Evolutionary conservation across 2,329 filamentous ascomycete genomes (phyloP).

Genomic region (Talaromyces amestolkiae): DNA sequence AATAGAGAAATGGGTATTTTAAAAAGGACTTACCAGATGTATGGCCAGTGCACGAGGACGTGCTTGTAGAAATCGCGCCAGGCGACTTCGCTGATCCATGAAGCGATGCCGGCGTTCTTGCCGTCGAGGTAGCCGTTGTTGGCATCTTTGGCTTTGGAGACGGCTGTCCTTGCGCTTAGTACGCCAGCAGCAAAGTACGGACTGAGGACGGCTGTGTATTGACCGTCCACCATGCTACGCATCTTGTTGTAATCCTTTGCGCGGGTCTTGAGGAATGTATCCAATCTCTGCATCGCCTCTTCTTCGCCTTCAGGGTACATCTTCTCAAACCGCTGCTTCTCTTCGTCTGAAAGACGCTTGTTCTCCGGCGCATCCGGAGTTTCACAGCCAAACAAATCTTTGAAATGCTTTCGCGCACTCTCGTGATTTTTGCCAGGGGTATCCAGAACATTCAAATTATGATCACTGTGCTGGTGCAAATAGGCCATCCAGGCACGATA

Average conservation of each 20-base stretch:
- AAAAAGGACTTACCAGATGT: slow-evolving; percentile 45
- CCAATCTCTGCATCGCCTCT: slow-evolving; percentile 63
- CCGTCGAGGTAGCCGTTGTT: slow-evolving; percentile 64
- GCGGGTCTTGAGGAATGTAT: slow-evolving; percentile 65
- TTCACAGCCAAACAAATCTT: slow-evolving; percentile 56
- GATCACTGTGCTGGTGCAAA: slow-evolving; percentile 65
- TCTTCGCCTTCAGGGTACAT: slow-evolving; percentile 76
- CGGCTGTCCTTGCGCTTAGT: slow-evolving; percentile 64
- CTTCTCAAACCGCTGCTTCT: slow-evolving; percentile 55
- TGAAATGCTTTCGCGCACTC: slow-evolving; percentile 49
- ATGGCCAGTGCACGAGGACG: slow-evolving; percentile 81
- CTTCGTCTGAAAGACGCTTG: slow-evolving; percentile 60
- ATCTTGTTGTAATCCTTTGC: slow-evolving; percentile 61
- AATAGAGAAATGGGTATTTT: slow-evolving; percentile 15
- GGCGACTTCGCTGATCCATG: slow-evolving; percentile 79
- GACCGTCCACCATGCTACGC: slow-evolving; percentile 64
- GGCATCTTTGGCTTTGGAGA: slow-evolving; percentile 60
- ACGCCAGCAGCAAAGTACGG: slow-evolving; percentile 71
- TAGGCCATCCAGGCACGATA: slow-evolving; percentile 72
- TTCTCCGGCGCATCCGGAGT: slow-evolving; percentile 63
- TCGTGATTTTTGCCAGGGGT: slow-evolving; percentile 57
- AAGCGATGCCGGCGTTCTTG: slow-evolving; percentile 63
- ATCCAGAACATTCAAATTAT: slow-evolving; percentile 60
- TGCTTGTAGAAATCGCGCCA: slow-evolving; percentile 90
- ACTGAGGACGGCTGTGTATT: slow-evolving; percentile 66